These are phyloP conservation scores for Salicornia ramosissima DNA, from an alignment of 148 eudicot genomes.

Conservation along the genomic window DNA sequence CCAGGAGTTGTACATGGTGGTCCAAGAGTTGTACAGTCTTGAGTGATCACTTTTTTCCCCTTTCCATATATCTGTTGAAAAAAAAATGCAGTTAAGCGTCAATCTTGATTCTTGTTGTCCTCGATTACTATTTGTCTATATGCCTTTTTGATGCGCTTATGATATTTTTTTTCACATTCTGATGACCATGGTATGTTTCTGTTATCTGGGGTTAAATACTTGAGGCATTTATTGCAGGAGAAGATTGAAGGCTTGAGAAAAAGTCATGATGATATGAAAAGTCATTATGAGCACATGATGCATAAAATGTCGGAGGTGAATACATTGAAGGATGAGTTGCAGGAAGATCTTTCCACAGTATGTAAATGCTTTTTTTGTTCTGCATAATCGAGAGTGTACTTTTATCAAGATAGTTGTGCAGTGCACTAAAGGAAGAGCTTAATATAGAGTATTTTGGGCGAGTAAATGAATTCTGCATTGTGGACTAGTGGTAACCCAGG, in stretches of 20 bases:
- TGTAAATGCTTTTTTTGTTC: not conserved
- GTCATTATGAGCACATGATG: constrained; percentile 49
- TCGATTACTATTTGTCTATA: not conserved
- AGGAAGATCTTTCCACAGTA: constrained; percentile 60
- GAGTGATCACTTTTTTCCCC: not conserved
- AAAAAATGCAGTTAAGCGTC: not conserved
- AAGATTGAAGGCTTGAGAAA: constrained; percentile 50
- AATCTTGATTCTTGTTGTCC: not conserved
- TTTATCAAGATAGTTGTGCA: not conserved
- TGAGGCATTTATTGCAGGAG: constrained; percentile 35
- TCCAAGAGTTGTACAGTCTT: not conserved
- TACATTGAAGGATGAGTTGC: constrained; percentile 54
- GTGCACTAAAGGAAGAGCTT: not conserved
- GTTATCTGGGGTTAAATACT: constrained; percentile 7
- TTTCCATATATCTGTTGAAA: not conserved
- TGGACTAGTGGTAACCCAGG: not conserved
- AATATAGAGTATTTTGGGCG: not conserved
- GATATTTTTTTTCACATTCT: not conserved
- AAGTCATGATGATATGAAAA: constrained; percentile 47
- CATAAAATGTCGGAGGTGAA: constrained; percentile 58
- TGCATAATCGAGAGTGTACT: not conserved
- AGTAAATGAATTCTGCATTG: constrained; percentile 1
- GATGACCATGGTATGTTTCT: not conserved
- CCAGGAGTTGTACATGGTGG: not conserved
- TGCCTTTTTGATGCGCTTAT: not conserved